A percentile compares a stretch with the other conserved stretches of the same genome.
Conservation (phyloP, 139 green algal genomes). For the Picochlorum costavermella region DNA sequence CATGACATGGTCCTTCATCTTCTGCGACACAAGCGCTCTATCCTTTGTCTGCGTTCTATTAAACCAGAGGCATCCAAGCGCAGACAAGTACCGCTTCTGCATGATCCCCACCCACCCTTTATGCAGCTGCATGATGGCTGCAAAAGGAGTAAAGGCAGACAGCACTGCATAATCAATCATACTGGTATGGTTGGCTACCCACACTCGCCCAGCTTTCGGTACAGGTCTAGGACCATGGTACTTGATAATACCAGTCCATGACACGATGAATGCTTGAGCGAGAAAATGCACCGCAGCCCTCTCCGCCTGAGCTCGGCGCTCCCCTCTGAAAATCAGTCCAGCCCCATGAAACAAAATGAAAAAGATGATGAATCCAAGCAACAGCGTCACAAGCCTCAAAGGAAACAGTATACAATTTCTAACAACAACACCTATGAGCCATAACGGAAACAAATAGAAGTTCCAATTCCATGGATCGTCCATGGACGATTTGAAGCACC, state of each 20-base stretch:
- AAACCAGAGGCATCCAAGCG: constrained; percentile 94
- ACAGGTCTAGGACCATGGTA: constrained; percentile 88
- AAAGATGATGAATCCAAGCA: constrained; percentile 68
- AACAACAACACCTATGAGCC: constrained; percentile 62
- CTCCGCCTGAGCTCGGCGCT: constrained; percentile 15
- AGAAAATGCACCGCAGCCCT: constrained; percentile 56
- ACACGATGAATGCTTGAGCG: constrained; percentile 70
- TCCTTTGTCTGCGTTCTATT: constrained; percentile 92
- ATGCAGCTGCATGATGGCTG: constrained; percentile 92
- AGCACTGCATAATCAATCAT: constrained; percentile 99
- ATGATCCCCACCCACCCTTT: constrained; percentile 79
- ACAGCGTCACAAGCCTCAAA: constrained; percentile 60
- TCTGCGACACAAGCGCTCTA: constrained; percentile 59
- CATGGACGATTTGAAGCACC: constrained; percentile 73
- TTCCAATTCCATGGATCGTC: constrained; percentile 97
- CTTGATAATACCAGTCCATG: constrained; percentile 77
- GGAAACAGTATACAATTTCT: constrained; percentile 76
- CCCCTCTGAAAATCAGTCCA: constrained; percentile 22
- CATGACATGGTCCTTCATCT: constrained; percentile 77
- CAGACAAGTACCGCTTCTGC: constrained; percentile 75
- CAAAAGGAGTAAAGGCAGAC: constrained; percentile 77
- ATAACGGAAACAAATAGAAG: constrained; percentile 90
- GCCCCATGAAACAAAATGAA: constrained; percentile 68
- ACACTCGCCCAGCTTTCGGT: constrained; percentile 64
- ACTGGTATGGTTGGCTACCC: constrained; percentile 96